Percentiles rank a stretch among this genome's conserved stretches.
Evolutionary conservation across 352 stramenopile species (phyloP).

Genomic region (Pythium apleroticum): DNA sequence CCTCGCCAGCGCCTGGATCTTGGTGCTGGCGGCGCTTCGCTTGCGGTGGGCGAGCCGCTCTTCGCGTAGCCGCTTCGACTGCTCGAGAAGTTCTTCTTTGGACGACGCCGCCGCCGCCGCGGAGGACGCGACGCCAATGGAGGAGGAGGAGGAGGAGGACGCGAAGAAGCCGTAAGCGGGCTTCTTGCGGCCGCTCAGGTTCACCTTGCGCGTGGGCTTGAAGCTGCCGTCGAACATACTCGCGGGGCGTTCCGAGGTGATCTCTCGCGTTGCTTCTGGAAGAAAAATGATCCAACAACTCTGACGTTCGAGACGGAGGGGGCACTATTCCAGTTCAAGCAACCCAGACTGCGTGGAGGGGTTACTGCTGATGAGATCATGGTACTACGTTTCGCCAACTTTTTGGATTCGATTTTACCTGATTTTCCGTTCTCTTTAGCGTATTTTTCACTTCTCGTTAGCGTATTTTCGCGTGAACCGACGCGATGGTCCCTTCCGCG

Average conservation of each 20-base stretch:
- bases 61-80: conserved; percentile 54
- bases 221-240: conserved; percentile 78
- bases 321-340: background rate
- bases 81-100: conserved; percentile 58
- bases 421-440: no score
- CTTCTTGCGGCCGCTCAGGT: conserved; percentile 62
- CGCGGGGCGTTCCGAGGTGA: background rate
- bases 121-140: no score
- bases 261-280: background rate
- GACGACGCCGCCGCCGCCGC: conserved; percentile 1
- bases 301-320: background rate
- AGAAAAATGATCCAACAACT: background rate
- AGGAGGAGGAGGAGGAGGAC: background rate
- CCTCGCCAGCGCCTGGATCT: conserved; percentile 51
- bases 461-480: background rate
- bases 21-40: conserved; percentile 41
- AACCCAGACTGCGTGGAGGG: background rate
- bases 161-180: conserved; percentile 25
- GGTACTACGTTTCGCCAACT: background rate
- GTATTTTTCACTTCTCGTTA: conserved; percentile 3
- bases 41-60: conserved; percentile 46
- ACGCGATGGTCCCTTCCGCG: conserved; percentile 1
- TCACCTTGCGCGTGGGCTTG: conserved; percentile 66
- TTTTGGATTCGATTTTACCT: no score
- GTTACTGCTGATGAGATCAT: background rate